Evolutionary conservation across 1,139 yeast species (phyloP).

Genomic region (Meyerozyma elateridarum): DNA sequence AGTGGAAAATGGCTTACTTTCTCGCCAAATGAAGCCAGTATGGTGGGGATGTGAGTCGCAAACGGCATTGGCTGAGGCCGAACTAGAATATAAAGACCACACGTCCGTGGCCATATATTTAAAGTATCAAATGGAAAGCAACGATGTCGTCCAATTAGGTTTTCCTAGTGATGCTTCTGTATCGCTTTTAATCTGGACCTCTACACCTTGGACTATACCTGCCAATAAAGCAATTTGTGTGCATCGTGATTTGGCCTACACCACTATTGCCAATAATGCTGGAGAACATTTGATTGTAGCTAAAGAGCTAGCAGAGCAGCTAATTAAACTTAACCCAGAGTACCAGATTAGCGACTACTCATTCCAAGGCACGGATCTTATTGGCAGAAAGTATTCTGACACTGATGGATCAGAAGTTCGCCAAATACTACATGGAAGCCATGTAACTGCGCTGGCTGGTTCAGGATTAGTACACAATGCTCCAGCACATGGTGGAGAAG

Average conservation of each 20-base stretch:
- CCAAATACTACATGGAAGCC: constrained; percentile 74
- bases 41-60: constrained; percentile 95
- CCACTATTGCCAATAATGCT: constrained; percentile 37
- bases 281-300: constrained; percentile 50
- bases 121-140: constrained; percentile 51
- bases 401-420: constrained; percentile 44
- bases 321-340: constrained; percentile 16
- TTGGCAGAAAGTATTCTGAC: constrained; percentile 46
- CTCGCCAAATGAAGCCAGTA: constrained; percentile 87
- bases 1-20: constrained; percentile 63
- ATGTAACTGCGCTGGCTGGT: constrained; percentile 79
- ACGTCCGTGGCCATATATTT: constrained; percentile 67
- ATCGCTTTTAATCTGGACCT: constrained; percentile 76
- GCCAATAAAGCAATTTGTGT: constrained; percentile 83
- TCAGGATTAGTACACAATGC: constrained; percentile 97
- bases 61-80: constrained; percentile 96
- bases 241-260: constrained; percentile 55
- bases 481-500: constrained; percentile 97
- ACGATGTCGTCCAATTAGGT: constrained; percentile 7
- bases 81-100: constrained; percentile 78
- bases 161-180: constrained; percentile 10
- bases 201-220: constrained; percentile 96
- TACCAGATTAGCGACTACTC: constrained; percentile 9
- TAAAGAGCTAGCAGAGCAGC: constrained; percentile 30
- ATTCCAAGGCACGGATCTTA: constrained; percentile 43